Evolutionary conservation across 2,329 filamentous ascomycete genomes (phyloP).

Genomic region (Alternaria viburni): DNA sequence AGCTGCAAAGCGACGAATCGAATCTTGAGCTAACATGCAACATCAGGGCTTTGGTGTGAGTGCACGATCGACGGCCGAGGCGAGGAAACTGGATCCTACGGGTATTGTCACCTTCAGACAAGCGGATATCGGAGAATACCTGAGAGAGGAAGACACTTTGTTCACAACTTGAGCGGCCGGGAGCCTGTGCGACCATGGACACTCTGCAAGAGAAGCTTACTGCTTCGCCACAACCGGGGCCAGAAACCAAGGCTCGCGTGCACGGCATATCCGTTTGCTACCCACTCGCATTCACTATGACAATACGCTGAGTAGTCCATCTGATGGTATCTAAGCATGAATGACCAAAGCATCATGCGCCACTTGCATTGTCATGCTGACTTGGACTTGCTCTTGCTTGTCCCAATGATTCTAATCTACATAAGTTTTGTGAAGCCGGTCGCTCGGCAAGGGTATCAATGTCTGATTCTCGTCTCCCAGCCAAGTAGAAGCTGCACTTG

Average conservation of each 20-base stretch:
- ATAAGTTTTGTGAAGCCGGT: constrained; percentile 10
- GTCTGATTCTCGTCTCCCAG: constrained; percentile 1
- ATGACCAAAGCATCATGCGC: background rate
- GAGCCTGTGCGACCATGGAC: background rate
- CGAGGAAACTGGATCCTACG: constrained; percentile 84
- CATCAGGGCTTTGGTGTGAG: constrained; percentile 88
- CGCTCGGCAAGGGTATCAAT: constrained; percentile 21
- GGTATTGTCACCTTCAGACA: constrained; percentile 89
- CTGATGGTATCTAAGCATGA: background rate
- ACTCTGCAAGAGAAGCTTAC: constrained; percentile 1
- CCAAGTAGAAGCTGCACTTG: background rate
- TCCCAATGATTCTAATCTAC: constrained; percentile 13
- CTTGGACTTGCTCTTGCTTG: constrained; percentile 18
- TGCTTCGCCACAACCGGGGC: background rate
- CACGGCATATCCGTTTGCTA: background rate
- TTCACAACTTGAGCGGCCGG: constrained; percentile 58
- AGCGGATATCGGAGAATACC: constrained; percentile 91
- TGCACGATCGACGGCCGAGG: constrained; percentile 83
- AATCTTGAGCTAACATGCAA: constrained; percentile 1
- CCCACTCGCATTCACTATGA: constrained; percentile 3
- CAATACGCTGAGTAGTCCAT: background rate
- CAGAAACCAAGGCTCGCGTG: background rate
- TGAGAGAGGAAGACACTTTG: constrained; percentile 77
- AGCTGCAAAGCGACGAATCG: background rate
- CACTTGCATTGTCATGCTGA: constrained; percentile 12